These are phyloP conservation scores for Echeveria elegans DNA, from an alignment of 164 flowering plant species.

Conservation along the genomic window DNA sequence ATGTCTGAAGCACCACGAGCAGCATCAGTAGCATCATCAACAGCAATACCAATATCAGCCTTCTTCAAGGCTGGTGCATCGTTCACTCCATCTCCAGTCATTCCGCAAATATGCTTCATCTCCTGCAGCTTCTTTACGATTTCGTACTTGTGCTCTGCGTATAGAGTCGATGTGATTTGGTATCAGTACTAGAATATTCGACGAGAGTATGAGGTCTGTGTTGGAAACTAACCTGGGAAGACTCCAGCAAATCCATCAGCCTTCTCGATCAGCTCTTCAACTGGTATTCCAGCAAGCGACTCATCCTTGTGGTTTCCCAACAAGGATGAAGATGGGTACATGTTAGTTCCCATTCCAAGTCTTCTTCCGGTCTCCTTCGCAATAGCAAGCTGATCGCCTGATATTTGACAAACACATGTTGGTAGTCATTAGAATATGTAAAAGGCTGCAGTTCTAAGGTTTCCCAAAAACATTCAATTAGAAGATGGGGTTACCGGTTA, in stretches of 20 bases:
- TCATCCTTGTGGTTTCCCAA: conserved; percentile 58
- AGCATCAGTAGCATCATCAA: conserved; percentile 91
- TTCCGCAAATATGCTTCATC: conserved; percentile 72
- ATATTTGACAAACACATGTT: not conserved
- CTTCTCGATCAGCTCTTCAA: conserved; percentile 69
- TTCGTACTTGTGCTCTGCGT: conserved; percentile 64
- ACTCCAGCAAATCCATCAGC: conserved; percentile 82
- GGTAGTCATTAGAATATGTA: not conserved
- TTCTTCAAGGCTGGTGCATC: conserved; percentile 78
- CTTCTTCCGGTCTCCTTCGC: conserved; percentile 73
- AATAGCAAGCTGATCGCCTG: conserved; percentile 80
- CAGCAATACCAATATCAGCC: conserved; percentile 80
- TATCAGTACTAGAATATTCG: not conserved
- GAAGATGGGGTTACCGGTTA: conserved; percentile 1
- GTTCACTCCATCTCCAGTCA: conserved; percentile 83
- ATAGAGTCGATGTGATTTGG: not conserved
- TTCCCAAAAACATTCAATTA: not conserved
- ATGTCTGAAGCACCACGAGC: conserved; percentile 96
- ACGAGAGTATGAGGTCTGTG: not conserved
- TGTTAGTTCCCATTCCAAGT: conserved; percentile 76
- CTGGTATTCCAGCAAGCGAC: conserved; percentile 46
- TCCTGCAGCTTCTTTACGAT: conserved; percentile 76
- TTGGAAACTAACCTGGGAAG: conserved; percentile 37
- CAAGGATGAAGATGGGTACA: conserved; percentile 68
- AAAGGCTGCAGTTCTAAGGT: not conserved